Conservation (phyloP, 23 red algal species). For the Agarophyton chilense region DNA sequence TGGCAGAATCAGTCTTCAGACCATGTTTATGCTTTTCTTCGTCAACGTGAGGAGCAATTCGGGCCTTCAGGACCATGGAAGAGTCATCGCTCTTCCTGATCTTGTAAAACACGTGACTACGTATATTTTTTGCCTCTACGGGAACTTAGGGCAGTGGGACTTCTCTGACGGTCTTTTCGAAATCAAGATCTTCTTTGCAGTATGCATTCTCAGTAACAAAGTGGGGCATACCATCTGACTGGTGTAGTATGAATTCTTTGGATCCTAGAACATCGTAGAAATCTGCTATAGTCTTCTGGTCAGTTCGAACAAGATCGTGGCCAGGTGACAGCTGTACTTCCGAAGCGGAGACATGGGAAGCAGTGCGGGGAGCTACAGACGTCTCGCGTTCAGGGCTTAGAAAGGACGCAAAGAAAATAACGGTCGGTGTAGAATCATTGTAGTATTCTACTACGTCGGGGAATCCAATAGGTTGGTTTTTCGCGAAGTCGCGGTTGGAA, state of each 20-base stretch:
- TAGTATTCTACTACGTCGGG: too few species aligned
- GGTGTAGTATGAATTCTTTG: conserved; percentile 33
- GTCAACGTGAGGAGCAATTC: conserved; percentile 56
- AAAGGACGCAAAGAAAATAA: neutral
- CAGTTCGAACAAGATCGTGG: neutral
- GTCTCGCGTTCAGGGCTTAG: neutral
- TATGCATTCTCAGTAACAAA: conserved; percentile 47
- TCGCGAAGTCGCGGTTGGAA: too few species aligned
- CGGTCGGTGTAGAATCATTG: neutral
- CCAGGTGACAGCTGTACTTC: neutral
- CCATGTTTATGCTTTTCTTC: neutral
- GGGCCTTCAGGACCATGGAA: conserved; percentile 21
- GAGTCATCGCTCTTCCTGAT: conserved; percentile 12
- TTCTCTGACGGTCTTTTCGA: conserved; percentile 25
- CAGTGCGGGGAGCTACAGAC: too few species aligned
- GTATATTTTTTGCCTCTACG: conserved; percentile 30
- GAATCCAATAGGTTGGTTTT: too few species aligned
- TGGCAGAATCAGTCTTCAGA: conserved; percentile 46
- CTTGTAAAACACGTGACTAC: conserved; percentile 49
- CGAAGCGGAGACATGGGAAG: neutral
- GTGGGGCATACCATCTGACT: neutral
- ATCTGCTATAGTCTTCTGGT: neutral
- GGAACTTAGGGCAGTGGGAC: conserved; percentile 24
- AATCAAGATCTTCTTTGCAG: conserved; percentile 20
- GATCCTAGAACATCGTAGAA: conserved; percentile 17